Evolutionary conservation across 2,329 filamentous ascomycete genomes (phyloP), one percentile per base, ranked within the genome.

Genomic region (Tolypocladium endophyticum): DNA sequence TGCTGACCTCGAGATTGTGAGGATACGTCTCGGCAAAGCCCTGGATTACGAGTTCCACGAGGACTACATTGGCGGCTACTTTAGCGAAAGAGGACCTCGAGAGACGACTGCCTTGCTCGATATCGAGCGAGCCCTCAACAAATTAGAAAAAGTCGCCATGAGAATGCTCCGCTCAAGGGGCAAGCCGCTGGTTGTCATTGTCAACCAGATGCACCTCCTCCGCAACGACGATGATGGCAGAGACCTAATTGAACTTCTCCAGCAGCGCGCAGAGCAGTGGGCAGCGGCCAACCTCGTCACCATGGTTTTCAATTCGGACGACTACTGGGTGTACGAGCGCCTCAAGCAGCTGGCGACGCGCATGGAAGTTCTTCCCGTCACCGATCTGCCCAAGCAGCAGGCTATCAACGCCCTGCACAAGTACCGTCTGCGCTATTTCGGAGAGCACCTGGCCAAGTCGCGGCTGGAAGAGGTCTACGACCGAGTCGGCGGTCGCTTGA

Each of bases 281-380:
- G 93, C 94, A 1, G 94, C 93, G 1, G 86, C 89, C 25, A 93
- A 91, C 64, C 81, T 99, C 11, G 90, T 95, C 36, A 97, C 94
- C 1, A 84, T 91, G 79, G 87, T 99, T 39, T 92, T 99, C 76
- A 97, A 97, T 74, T 92, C 87, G 58, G 94, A 99, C 73, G 94
- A 97, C 71, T 99, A 96, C 75, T 99, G 94, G 94, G 89, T 99
- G 0, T 97, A 97, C 68, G 94, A 99, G 73, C 84, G 92, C 18
- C 77, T 99, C 58, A 97, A 97, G 78, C 87, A 90, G 71, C 87
- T 96, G 61, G 90, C 92, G 3, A 96, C 92, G 2, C 86, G 94
- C 54, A 96, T 99, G 90, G 92, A 97, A 69, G 89, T 99, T 5
- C 87, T 96, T 43, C 86, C 91, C 11, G 87, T 99, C 50, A 81